Evolutionary conservation across 352 stramenopile genomes (phyloP).

Genomic region (Elongisporangium anandrum): DNA sequence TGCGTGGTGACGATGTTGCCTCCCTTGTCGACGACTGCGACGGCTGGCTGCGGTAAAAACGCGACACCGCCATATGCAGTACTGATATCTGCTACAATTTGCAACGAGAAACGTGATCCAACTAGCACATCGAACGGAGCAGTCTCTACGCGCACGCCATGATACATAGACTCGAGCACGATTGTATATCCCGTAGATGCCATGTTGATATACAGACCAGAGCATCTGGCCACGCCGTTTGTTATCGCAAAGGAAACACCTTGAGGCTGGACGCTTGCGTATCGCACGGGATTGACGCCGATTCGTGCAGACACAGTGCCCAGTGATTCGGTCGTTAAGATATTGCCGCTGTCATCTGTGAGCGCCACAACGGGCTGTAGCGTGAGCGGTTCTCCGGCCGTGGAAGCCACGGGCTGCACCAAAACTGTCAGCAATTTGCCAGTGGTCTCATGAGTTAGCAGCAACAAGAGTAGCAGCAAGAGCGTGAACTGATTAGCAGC

Average conservation of each 20-base stretch:
- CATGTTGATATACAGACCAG: constrained; percentile 64
- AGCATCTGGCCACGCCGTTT: constrained; percentile 72
- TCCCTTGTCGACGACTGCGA: constrained; percentile 73
- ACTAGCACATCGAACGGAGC: constrained; percentile 68
- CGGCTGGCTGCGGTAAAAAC: constrained; percentile 74
- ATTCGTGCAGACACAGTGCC: constrained; percentile 55
- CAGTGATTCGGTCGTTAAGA: constrained; percentile 50
- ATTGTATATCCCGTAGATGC: constrained; percentile 66
- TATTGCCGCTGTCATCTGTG: constrained; percentile 74
- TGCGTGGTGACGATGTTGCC: constrained; percentile 54
- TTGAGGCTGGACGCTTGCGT: constrained; percentile 40
- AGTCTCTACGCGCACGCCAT: constrained; percentile 69
- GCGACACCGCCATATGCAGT: constrained; percentile 70
- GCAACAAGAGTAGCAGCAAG: background rate
- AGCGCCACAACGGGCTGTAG: constrained; percentile 66
- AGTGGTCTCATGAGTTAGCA: background rate
- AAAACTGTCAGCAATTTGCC: constrained; percentile 53
- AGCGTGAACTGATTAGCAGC: background rate
- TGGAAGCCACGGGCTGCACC: constrained; percentile 58
- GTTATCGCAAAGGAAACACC: constrained; percentile 57
- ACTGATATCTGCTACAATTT: constrained; percentile 69
- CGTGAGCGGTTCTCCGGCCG: constrained; percentile 51
- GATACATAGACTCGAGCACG: constrained; percentile 51
- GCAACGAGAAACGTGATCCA: constrained; percentile 49
- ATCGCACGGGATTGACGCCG: constrained; percentile 45